phyloP scores from a whole-genome alignment of 2,329 filamentous ascomycete species.

The Fusarium miscanthi region DNA sequence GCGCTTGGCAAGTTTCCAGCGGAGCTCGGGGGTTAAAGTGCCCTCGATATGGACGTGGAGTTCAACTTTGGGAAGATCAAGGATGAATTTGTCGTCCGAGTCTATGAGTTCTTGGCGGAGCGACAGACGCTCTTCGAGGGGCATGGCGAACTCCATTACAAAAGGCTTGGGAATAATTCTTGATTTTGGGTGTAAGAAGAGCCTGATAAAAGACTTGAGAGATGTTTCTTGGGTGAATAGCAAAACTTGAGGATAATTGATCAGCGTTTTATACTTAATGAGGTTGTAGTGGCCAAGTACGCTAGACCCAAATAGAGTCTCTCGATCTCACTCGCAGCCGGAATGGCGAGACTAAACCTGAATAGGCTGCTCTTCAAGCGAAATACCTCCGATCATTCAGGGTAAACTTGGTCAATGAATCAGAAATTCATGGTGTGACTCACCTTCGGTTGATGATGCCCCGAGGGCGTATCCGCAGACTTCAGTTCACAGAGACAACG shows the following conservation, averaged over 20 bases:
- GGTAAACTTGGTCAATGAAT: background rate
- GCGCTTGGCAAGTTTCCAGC: slow-evolving; percentile 73
- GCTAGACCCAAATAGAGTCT: fast-evolving
- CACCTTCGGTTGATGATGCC: background rate
- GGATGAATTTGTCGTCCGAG: slow-evolving; percentile 16
- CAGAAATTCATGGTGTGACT: background rate
- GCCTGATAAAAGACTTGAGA: fast-evolving
- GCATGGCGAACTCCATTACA: slow-evolving; percentile 29
- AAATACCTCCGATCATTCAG: background rate
- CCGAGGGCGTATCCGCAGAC: fast-evolving
- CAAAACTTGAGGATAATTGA: fast-evolving
- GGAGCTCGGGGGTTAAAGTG: slow-evolving; percentile 72
- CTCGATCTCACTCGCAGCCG: fast-evolving
- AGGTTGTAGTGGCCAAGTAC: background rate
- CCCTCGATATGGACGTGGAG: slow-evolving; percentile 74
- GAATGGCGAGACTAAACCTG: background rate
- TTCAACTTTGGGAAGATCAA: slow-evolving; percentile 25
- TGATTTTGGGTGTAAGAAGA: fast-evolving
- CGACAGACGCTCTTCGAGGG: slow-evolving; percentile 12
- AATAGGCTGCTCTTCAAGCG: background rate
- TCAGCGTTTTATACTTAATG: background rate
- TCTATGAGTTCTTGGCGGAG: slow-evolving; percentile 11
- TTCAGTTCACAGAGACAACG: fast-evolving
- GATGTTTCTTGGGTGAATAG: fast-evolving
- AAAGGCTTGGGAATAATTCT: fast-evolving